phyloP scores from a whole-genome alignment of 2,329 filamentous ascomycete species.

The Zalaria obscura region DNA sequence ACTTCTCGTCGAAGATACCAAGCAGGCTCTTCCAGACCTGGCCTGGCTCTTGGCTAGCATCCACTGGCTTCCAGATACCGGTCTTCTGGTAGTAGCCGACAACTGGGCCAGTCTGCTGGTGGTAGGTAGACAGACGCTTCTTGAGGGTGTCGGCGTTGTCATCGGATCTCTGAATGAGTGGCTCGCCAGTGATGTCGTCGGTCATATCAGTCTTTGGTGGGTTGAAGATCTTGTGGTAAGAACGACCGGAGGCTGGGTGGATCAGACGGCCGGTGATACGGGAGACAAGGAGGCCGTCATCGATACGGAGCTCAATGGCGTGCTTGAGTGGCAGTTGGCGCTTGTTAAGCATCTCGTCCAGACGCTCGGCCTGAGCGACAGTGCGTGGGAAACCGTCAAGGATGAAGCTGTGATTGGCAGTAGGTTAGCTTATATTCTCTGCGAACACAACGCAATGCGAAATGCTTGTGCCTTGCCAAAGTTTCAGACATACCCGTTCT shows the following conservation, averaged over 20 bases:
- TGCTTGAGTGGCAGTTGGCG: constrained; percentile 81
- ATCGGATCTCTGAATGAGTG: constrained; percentile 87
- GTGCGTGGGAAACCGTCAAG: constrained; percentile 97
- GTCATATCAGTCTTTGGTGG: constrained; percentile 88
- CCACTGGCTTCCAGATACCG: constrained; percentile 90
- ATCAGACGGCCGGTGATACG: constrained; percentile 93
- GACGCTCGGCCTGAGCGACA: constrained; percentile 83
- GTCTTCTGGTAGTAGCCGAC: constrained; percentile 95
- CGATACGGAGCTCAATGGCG: constrained; percentile 91
- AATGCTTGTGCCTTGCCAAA: neutral
- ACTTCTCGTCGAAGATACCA: constrained; percentile 52
- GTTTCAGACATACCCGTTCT: constrained; percentile 61
- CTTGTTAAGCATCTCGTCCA: constrained; percentile 76
- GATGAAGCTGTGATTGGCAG: constrained; percentile 58
- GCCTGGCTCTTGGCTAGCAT: constrained; percentile 89
- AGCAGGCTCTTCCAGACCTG: constrained; percentile 92
- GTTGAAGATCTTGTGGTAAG: constrained; percentile 98
- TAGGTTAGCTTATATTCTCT: neutral
- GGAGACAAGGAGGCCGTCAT: constrained; percentile 82
- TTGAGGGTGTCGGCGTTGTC: constrained; percentile 93
- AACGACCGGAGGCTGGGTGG: constrained; percentile 89
- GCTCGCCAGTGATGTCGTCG: constrained; percentile 93
- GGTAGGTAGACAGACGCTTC: constrained; percentile 89
- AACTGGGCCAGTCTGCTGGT: constrained; percentile 83
- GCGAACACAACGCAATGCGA: neutral